Evolutionary conservation across 306 rosid species (phyloP).

Genomic region (Citrullus amarus): DNA sequence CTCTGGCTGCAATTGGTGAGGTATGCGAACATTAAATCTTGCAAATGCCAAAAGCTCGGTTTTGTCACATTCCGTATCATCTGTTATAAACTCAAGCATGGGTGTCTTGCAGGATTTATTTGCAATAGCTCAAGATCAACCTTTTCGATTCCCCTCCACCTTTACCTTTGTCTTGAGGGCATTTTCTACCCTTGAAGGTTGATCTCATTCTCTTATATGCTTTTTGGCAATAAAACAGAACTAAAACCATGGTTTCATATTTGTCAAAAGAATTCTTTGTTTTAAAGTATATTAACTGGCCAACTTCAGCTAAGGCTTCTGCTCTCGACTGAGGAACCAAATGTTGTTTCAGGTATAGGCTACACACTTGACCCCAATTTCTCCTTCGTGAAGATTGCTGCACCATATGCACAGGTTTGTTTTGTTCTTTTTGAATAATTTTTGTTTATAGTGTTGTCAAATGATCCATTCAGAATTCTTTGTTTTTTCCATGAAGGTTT

Average conservation of each 20-base stretch:
- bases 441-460: not conserved
- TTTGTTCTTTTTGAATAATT: not conserved
- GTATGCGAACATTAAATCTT: constrained; percentile 20
- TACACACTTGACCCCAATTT: constrained; percentile 67
- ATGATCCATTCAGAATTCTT: not conserved
- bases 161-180: constrained; percentile 80
- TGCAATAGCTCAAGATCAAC: constrained; percentile 83
- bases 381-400: constrained; percentile 86
- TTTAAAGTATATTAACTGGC: not conserved
- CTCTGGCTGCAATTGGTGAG: constrained; percentile 77
- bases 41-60: not conserved
- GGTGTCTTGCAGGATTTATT: constrained; percentile 58
- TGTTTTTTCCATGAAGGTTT: not conserved
- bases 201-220: constrained; percentile 7
- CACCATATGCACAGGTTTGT: constrained; percentile 91
- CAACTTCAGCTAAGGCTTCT: not conserved
- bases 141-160: constrained; percentile 84
- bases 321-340: not conserved
- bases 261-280: not conserved
- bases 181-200: constrained; percentile 91
- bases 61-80: not conserved
- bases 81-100: not conserved
- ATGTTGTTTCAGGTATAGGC: constrained; percentile 54
- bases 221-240: not conserved
- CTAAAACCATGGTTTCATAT: not conserved